Evolutionary conservation across 2,329 filamentous ascomycete species (phyloP).

Genomic region (Tolypocladium ophioglossoides): DNA sequence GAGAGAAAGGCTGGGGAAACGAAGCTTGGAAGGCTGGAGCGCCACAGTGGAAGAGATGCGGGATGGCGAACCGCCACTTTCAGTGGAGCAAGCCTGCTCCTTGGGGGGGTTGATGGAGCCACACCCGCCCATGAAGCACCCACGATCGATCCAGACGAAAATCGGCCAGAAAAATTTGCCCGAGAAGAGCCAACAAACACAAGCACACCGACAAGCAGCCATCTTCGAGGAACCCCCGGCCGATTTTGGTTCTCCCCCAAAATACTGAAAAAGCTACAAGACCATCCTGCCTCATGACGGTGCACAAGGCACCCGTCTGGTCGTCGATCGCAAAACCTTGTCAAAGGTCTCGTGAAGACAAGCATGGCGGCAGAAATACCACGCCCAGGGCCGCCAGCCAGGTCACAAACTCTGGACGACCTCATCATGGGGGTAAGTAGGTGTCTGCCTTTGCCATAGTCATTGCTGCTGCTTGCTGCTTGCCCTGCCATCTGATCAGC

Average conservation of each 20-base stretch:
- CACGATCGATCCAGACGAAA: not conserved
- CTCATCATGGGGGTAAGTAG: constrained; percentile 43
- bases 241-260: not conserved
- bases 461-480: not conserved
- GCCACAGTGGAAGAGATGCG: not conserved
- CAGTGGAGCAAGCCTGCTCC: not conserved
- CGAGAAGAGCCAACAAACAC: not conserved
- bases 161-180: not conserved
- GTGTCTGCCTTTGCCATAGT: not conserved
- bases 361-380: not conserved
- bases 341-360: not conserved
- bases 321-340: not conserved
- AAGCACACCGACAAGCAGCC: not conserved
- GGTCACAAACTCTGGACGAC: constrained; percentile 31
- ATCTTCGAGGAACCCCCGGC: not conserved
- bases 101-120: too few relatives aligned
- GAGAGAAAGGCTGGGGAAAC: not conserved
- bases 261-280: not conserved
- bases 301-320: not conserved
- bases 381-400: constrained; percentile 5
- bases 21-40: not conserved
- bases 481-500: not conserved
- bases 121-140: too few relatives aligned
- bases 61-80: not conserved
- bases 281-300: not conserved